Evolutionary conservation across 2,329 filamentous ascomycete species (phyloP), one percentile per base, ranked within the genome.

Genomic region (Pseudogymnoascus sp.): DNA sequence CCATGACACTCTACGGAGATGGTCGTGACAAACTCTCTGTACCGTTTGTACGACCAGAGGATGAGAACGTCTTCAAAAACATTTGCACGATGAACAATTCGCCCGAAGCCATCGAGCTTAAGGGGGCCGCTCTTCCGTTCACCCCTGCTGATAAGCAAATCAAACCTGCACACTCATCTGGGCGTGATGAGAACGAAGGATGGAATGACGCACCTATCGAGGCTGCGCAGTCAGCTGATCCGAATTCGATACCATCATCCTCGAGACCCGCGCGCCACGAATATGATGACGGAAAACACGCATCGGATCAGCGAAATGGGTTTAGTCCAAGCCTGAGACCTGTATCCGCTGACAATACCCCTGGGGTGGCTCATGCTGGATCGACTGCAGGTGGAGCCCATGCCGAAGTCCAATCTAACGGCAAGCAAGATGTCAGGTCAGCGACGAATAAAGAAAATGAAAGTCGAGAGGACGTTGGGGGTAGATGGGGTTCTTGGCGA

Each of bases 1-100:
- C 89, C 66, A 85, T 99, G 79, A 89, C 89, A 0, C 79, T 97
- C 29, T 92, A 92, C 68, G 91, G 95, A 68, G 89, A 91, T 71
- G 91, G 96, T 63, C 84, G 89, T 52, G 91, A 90, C 72, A 94
- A 93, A 70, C 79, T 97, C 11, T 92, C 90, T 14, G 88, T 99
- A 35, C 94, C 94, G 2, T 89, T 99, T 67, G 92, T 96, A 41
- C 86, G 94, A 29, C 94, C 94, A 0, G 94, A 97, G 74, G 88
- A 96, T 69, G 91, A 96, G 63, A 80, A 79, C 3, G 77, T 85
- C 0, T 97, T 95, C 77, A 94, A 89, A 69, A 83, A 87, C 68
- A 81, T 97, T 59, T 85, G 79, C 69, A 92, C 89, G 1, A 80
- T 80, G 43, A 82, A 81, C 63, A 66, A 81, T n/a, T 65, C 77